phyloP scores from a whole-genome alignment of 306 rosid species.

The Quercus ilex region DNA sequence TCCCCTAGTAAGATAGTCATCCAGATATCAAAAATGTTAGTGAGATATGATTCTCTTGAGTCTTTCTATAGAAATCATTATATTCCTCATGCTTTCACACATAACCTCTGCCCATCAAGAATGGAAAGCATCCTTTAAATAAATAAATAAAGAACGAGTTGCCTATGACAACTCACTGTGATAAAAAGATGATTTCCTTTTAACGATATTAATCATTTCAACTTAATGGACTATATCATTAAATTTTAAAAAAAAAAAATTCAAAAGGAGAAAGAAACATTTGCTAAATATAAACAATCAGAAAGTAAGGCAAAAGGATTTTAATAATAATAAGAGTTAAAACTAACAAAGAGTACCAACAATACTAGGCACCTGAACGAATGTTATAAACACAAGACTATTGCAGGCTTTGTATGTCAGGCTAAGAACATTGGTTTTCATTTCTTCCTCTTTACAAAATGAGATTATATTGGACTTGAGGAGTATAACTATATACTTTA shows the following conservation, averaged over 20 bases:
- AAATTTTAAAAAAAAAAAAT: neutral
- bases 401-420: too few species aligned
- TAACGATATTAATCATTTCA: neutral
- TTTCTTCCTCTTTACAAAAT: too few species aligned
- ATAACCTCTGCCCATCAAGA: neutral
- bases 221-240: neutral
- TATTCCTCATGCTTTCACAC: neutral
- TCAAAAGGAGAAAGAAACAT: neutral
- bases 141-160: neutral
- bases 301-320: neutral
- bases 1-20: neutral
- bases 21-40: neutral
- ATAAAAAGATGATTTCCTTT: neutral
- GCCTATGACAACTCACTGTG: neutral
- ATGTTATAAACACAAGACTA: neutral
- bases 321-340: neutral
- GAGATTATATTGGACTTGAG: too few species aligned
- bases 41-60: neutral
- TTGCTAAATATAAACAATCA: neutral
- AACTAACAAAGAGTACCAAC: neutral
- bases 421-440: too few species aligned
- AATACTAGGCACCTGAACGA: neutral
- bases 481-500: too few species aligned
- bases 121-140: neutral
- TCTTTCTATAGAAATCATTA: neutral